phyloP scores from a whole-genome alignment of 2,329 filamentous ascomycete genomes.

The Botrytis medusae region DNA sequence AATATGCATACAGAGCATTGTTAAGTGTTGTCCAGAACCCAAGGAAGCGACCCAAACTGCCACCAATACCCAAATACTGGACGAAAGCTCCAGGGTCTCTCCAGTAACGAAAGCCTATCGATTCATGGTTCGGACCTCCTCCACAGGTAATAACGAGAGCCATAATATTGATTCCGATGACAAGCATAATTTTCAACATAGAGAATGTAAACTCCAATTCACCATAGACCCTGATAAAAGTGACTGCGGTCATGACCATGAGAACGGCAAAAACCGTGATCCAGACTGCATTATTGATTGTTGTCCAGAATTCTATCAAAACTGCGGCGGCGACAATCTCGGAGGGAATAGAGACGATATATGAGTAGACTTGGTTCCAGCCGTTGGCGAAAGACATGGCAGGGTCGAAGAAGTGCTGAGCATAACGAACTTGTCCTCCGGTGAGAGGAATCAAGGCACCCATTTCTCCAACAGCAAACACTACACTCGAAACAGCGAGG shows the following conservation, averaged over 20 bases:
- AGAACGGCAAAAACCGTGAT: conserved; percentile 43
- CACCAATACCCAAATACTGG: conserved; percentile 56
- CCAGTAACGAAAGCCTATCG: conserved; percentile 56
- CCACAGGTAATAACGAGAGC: conserved; percentile 49
- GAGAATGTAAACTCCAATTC: conserved; percentile 57
- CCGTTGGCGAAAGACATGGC: conserved; percentile 39
- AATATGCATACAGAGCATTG: conserved; percentile 48
- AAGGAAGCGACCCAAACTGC: conserved; percentile 60
- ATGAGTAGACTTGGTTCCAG: conserved; percentile 39
- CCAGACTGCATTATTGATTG: conserved; percentile 50
- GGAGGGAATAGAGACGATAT: conserved; percentile 40
- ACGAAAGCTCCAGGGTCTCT: conserved; percentile 63
- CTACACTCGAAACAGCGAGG: conserved; percentile 48
- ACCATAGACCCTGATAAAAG: conserved; percentile 44
- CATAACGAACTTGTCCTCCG: conserved; percentile 41
- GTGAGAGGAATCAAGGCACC: conserved; percentile 40
- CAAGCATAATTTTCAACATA: conserved; percentile 58
- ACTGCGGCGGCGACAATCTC: conserved; percentile 65
- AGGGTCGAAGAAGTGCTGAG: conserved; percentile 41
- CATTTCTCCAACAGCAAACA: conserved; percentile 42
- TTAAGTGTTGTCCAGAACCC: conserved; percentile 46
- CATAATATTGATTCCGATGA: conserved; percentile 61
- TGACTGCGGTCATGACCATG: conserved; percentile 41
- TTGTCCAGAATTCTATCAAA: conserved; percentile 63
- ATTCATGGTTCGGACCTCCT: conserved; percentile 56